Base-by-base conservation (phyloP, 2,329 filamentous ascomycete species). In the Monilinia fructigena region DNA sequence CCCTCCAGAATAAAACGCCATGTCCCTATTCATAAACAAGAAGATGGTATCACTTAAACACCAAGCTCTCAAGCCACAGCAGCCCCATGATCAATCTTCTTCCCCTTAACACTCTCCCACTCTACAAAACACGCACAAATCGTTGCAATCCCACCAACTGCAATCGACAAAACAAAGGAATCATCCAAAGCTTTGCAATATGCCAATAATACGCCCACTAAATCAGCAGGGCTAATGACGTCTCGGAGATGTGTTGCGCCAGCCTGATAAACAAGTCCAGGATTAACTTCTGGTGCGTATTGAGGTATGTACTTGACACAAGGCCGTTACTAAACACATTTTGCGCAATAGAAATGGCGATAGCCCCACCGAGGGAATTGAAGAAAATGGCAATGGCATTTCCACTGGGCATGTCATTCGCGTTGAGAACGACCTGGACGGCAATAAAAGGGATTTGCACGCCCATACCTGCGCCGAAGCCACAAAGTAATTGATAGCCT, bases 311-410 rank as follows among this genome's bases (percentile, higher is more conserved):
- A 68, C 26, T 55, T 67, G 4, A 60, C 70, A 60, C 70, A 8
- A 76, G 65, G 12, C 72, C 73, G 55, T 75, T 75, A 18, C 68
- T 75, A 72, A 76, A 76, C 50, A 86, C 80, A 4, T 82, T 82
- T 73, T 87, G 83, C 0, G 83, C 85, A 28, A 86, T 82, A 1
- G 84, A 81, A 16, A 64, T 82, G 67, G 86, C 85, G 26, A 87
- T 76, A 42, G 85, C 83, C 42, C 84, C 84, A 16, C 85, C 85
- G 2, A 87, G 79, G 68, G 85, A 85, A 74, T 87, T 85, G 48
- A 80, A 78, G 71, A 87, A 87, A 70, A 87, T 84, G 55, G 80
- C 81, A 68, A 84, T 81, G 16, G 85, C 82, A 42, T 85, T 80
- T 31, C 84, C 85, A 0, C 80, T 83, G 5, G 84, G 80, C 50